Evolutionary conservation across 140 eudicot species (phyloP).

Genomic region (Senecio squalidus): DNA sequence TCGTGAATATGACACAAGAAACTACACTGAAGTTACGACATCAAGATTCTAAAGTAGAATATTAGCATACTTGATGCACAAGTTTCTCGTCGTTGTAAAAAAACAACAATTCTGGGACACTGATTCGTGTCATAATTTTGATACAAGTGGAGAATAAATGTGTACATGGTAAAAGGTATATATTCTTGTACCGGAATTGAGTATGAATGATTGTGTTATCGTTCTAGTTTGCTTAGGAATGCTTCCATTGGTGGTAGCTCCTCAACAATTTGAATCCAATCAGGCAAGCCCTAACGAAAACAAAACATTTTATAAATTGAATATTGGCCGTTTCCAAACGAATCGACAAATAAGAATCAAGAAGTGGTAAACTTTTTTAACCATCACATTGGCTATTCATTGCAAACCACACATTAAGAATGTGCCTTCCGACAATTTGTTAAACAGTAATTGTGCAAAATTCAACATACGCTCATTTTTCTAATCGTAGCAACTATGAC

Average conservation of each 20-base stretch:
- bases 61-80: constrained; percentile 14
- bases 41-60: constrained; percentile 25
- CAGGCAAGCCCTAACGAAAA: constrained; percentile 81
- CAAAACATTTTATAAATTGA: not conserved
- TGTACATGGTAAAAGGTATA: not conserved
- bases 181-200: constrained; percentile 9
- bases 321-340: constrained; percentile 1
- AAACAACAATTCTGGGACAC: not conserved
- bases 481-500: no score
- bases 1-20: constrained; percentile 8
- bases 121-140: not conserved
- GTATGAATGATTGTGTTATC: constrained; percentile 30
- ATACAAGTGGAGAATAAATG: not conserved
- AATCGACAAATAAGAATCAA: not conserved
- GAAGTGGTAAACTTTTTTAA: not conserved
- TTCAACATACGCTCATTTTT: no score
- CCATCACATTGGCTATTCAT: constrained; percentile 5
- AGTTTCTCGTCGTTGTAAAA: constrained; percentile 5
- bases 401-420: not conserved
- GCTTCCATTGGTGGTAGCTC: constrained; percentile 91
- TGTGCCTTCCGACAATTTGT: not conserved
- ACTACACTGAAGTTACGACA: not conserved
- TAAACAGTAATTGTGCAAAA: no score
- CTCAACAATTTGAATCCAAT: constrained; percentile 83
- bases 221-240: constrained; percentile 86